phyloP scores from a whole-genome alignment of 2,329 filamentous ascomycete genomes.

The Colletotrichum endophyticum region DNA sequence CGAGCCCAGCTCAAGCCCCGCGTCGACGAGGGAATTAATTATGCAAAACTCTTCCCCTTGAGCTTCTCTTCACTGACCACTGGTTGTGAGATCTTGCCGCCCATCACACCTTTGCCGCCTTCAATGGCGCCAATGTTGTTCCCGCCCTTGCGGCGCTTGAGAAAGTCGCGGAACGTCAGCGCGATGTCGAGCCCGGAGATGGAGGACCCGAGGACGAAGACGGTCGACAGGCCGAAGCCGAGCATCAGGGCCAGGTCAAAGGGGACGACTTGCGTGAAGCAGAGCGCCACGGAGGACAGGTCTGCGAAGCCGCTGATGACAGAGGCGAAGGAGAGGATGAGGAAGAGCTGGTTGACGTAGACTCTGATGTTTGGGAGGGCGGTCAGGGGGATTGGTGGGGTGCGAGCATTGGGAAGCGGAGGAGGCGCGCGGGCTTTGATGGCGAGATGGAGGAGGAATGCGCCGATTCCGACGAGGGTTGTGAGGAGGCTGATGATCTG shows the following conservation, averaged over 20 bases:
- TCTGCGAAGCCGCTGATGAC: constrained; percentile 32
- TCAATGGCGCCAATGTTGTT: neutral
- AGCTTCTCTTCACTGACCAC: neutral
- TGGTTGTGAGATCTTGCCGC: neutral
- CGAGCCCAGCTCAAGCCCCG: constrained; percentile 6
- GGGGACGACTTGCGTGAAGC: constrained; percentile 29
- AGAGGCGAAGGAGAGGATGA: constrained; percentile 25
- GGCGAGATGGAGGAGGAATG: constrained; percentile 27
- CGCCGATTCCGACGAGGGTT: constrained; percentile 26
- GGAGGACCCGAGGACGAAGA: constrained; percentile 26
- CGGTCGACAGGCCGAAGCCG: constrained; percentile 27
- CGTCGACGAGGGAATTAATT: accelerated
- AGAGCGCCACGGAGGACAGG: constrained; percentile 29
- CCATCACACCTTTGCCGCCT: neutral
- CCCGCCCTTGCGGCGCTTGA: neutral
- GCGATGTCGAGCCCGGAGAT: constrained; percentile 26
- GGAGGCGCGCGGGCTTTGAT: constrained; percentile 21
- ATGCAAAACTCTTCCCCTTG: neutral
- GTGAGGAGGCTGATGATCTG: constrained; percentile 33
- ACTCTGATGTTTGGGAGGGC: constrained; percentile 19
- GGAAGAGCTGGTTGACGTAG: constrained; percentile 29
- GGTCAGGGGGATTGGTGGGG: neutral
- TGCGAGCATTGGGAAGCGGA: neutral
- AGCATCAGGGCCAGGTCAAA: constrained; percentile 28
- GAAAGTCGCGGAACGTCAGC: constrained; percentile 4